Conservation (phyloP, 2,329 filamentous ascomycete genomes). For the Coniochaeta sp. region DNA sequence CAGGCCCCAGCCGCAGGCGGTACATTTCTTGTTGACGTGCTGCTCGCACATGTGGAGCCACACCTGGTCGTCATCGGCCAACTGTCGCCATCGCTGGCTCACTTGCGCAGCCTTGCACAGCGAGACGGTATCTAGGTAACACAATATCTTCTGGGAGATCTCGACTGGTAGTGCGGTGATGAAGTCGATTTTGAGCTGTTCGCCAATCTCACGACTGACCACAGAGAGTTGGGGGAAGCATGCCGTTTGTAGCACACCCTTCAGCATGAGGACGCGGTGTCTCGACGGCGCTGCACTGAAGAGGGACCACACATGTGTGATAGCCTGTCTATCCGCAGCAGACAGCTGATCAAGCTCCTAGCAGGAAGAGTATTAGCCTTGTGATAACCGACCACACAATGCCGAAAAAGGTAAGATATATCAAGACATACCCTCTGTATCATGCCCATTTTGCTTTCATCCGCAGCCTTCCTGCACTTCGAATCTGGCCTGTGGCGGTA, state of each 20-base stretch:
- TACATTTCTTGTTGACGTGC: slow-evolving; percentile 89
- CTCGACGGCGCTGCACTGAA: slow-evolving; percentile 94
- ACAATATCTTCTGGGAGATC: slow-evolving; percentile 87
- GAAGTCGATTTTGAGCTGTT: slow-evolving; percentile 97
- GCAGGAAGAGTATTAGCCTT: background rate
- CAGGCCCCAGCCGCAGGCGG: slow-evolving; percentile 91
- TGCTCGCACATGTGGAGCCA: slow-evolving; percentile 99
- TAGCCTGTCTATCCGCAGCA: slow-evolving; percentile 83
- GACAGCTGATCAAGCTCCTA: slow-evolving; percentile 78
- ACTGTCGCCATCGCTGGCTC: slow-evolving; percentile 74
- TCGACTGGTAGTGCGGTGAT: slow-evolving; percentile 81
- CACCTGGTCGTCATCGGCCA: slow-evolving; percentile 96
- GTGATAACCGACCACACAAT: slow-evolving; percentile 15
- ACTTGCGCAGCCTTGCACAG: slow-evolving; percentile 95
- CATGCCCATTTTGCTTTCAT: slow-evolving; percentile 93
- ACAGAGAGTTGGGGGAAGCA: slow-evolving; percentile 96
- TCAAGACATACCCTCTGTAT: slow-evolving; percentile 68
- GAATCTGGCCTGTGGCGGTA: slow-evolving; percentile 92
- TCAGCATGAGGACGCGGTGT: slow-evolving; percentile 91
- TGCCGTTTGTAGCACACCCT: slow-evolving; percentile 92
- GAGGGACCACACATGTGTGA: slow-evolving; percentile 94
- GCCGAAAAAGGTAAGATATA: background rate
- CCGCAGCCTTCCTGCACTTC: slow-evolving; percentile 85
- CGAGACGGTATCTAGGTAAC: slow-evolving; percentile 86
- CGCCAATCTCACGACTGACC: slow-evolving; percentile 81